Evolutionary conservation across 192 early-diverging fungal genomes (phyloP).

Genomic region (Phlyctochytrium planicorne): DNA sequence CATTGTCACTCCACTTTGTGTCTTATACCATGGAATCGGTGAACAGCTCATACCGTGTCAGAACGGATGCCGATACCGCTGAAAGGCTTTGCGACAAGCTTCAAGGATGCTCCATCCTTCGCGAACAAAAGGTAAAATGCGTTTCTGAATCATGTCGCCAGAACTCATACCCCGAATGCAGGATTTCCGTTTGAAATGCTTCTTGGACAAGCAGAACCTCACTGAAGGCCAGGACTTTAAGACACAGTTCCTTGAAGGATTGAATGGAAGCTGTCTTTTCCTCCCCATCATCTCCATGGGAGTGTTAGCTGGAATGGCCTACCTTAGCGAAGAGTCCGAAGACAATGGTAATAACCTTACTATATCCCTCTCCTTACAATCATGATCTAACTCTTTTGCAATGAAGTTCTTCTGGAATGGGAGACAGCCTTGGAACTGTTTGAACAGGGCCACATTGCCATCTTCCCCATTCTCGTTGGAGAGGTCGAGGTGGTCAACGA

Average conservation of each 20-base stretch:
- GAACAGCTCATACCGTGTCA: conserved; percentile 23
- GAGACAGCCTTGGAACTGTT: conserved; percentile 9
- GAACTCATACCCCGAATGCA: not conserved
- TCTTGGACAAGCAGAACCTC: conserved; percentile 25
- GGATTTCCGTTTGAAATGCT: conserved; percentile 11
- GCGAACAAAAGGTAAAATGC: conserved; percentile 10
- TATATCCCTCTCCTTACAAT: not conserved
- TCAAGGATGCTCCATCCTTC: conserved; percentile 8
- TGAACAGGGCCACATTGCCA: not conserved
- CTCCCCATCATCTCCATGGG: conserved; percentile 16
- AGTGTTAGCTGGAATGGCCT: not conserved
- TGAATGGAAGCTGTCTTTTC: conserved; percentile 16
- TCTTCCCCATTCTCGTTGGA: conserved; percentile 18
- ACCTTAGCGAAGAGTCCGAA: not conserved
- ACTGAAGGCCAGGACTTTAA: conserved; percentile 13
- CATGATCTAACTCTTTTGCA: not conserved
- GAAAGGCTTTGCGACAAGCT: conserved; percentile 19
- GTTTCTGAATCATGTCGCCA: too few relatives aligned
- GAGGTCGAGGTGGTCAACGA: not conserved
- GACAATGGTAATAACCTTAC: not conserved
- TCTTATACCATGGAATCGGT: not conserved
- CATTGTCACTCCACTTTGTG: too few relatives aligned
- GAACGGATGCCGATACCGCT: conserved; percentile 19
- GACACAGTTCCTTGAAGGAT: conserved; percentile 17
- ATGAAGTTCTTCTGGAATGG: conserved; percentile 16